A percentile compares a stretch with the other conserved stretches of the same genome.
phyloP scores from a whole-genome alignment of 2,329 filamentous ascomycete species.

The Aspergillus fumigatus region DNA sequence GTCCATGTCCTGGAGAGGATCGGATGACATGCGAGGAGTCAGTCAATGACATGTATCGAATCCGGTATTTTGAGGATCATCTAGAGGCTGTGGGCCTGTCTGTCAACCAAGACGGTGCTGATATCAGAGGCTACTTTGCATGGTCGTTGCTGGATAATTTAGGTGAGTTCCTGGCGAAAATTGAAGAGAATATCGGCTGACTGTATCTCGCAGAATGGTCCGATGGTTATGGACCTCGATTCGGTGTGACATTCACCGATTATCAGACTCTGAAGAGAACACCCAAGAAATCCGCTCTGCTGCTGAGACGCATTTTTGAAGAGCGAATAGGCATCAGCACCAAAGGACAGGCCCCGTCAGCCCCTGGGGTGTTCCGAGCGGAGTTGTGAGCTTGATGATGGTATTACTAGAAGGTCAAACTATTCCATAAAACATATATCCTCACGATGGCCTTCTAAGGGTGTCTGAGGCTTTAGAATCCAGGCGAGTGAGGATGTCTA shows the following conservation, averaged over 20 bases:
- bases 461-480: conserved; percentile 45
- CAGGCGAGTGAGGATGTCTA: conserved; percentile 40
- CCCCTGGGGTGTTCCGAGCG: not conserved
- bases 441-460: conserved; percentile 18
- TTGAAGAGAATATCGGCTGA: not conserved
- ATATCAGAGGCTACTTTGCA: conserved; percentile 29
- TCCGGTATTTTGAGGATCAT: conserved; percentile 37
- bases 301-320: conserved; percentile 16
- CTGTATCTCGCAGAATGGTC: conserved; percentile 20
- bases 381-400: not conserved
- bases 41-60: conserved; percentile 35
- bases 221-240: conserved; percentile 23
- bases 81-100: conserved; percentile 34
- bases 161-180: conserved; percentile 20
- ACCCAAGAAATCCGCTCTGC: conserved; percentile 22
- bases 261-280: conserved; percentile 24
- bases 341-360: not conserved
- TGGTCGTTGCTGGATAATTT: conserved; percentile 32
- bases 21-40: conserved; percentile 33
- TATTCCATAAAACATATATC: not conserved
- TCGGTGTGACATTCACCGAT: conserved; percentile 25
- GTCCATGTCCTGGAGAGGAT: conserved; percentile 31
- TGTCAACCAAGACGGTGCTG: conserved; percentile 17
- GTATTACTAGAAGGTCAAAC: not conserved
- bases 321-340: conserved; percentile 5